phyloP scores from a whole-genome alignment of 1,284 basidiomycete genomes.

The Ceratobasidium sp. region DNA sequence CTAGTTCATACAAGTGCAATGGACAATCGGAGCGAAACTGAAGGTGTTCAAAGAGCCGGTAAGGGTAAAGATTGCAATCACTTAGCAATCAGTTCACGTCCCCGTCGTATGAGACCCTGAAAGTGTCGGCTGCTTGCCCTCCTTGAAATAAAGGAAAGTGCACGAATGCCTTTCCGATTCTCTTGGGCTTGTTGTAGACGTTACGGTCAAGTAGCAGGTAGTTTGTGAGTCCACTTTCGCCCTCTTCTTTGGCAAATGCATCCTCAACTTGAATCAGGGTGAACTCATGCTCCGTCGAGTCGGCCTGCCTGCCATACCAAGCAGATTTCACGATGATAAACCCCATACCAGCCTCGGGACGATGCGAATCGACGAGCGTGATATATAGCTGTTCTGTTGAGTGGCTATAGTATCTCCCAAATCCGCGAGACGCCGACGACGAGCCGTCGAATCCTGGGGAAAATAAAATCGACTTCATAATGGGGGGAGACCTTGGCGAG shows the following conservation, averaged over 20 bases:
- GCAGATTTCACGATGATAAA: slow-evolving; percentile 2
- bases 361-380: background rate
- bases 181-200: background rate
- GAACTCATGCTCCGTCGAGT: background rate
- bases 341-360: background rate
- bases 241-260: too few species aligned
- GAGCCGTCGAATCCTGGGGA: too few species aligned
- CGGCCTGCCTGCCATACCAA: slow-evolving; percentile 5
- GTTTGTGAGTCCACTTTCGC: background rate
- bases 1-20: slow-evolving; percentile 2
- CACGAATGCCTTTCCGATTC: too few species aligned
- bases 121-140: background rate
- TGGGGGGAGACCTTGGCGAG: too few species aligned
- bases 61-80: background rate
- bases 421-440: too few species aligned
- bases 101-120: slow-evolving; percentile 14
- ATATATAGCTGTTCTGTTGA: background rate
- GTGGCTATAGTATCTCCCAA: too few species aligned
- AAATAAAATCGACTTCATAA: too few species aligned
- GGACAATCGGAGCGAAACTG: background rate
- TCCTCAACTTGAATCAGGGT: background rate
- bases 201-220: slow-evolving; percentile 2
- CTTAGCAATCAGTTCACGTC: background rate
- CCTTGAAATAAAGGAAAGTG: too few species aligned
- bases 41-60: background rate